Evolutionary conservation across 1,284 basidiomycete species (phyloP).

Genomic region (Golubevia pallescens): DNA sequence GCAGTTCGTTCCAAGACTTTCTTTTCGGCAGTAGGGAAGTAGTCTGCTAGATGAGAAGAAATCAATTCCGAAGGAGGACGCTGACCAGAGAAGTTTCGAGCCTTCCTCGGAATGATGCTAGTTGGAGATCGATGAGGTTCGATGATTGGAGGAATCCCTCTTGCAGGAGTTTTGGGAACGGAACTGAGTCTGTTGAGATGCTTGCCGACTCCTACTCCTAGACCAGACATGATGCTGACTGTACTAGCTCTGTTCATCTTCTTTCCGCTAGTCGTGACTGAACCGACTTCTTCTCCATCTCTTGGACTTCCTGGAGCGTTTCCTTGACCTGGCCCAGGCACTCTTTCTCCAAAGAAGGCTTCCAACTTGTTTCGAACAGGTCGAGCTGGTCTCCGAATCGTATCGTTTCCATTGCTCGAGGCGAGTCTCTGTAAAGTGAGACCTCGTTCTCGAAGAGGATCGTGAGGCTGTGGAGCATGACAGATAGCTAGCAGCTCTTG

Average conservation of each 20-base stretch:
- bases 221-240: slow-evolving; percentile 88
- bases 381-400: slow-evolving; percentile 24
- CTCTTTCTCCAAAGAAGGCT: slow-evolving; percentile 72
- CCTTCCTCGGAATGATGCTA: slow-evolving; percentile 64
- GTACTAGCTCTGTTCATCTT: slow-evolving; percentile 89
- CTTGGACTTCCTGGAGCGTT: slow-evolving; percentile 47
- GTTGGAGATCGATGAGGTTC: slow-evolving; percentile 9
- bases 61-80: slow-evolving; percentile 96
- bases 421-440: slow-evolving; percentile 71
- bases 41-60: slow-evolving; percentile 91
- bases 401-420: slow-evolving; percentile 9
- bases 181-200: neutral
- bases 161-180: too few relatives aligned
- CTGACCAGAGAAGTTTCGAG: slow-evolving; percentile 98
- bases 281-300: slow-evolving; percentile 37
- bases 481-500: slow-evolving; percentile 83
- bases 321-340: slow-evolving; percentile 39
- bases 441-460: slow-evolving; percentile 78
- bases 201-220: slow-evolving; percentile 57
- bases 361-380: slow-evolving; percentile 65
- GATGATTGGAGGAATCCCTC: neutral
- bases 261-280: slow-evolving; percentile 66
- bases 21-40: slow-evolving; percentile 92
- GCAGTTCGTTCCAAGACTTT: slow-evolving; percentile 65
- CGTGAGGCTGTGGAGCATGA: slow-evolving; percentile 79